Base-by-base conservation (phyloP, 176 grass and related monocot species). In the Zea luxurians region DNA sequence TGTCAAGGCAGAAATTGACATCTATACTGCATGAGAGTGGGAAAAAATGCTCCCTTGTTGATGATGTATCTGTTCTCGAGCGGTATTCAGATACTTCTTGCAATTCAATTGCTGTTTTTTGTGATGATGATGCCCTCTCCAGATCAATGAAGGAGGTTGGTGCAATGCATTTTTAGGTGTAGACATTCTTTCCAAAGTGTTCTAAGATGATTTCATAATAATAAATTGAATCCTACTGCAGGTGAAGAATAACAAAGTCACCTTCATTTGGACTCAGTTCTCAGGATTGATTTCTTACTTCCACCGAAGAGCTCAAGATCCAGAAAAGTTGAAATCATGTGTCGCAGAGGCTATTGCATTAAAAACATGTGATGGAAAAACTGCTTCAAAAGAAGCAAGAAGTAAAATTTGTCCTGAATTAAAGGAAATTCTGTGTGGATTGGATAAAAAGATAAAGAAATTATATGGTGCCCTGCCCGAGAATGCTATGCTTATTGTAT, bases 211-310 rank as follows among this genome's bases (percentile, higher is more conserved):
- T 80, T 75, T 57, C 64, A 59, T 59, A 21, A 58, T 58, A 8
- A 79, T 74, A 36, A 68, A 45, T 61, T 70, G 46, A 64, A 80
- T 84, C 61, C 48, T 49, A 62, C 78, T 90, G 44, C 80, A 98
- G 95, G 83, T 77, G 64, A 94, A 92, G 55, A 98, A 98, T 52
- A 81, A 90, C 46, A 92, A 94, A 80, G 73, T 94, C 18, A 80
- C 75, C 73, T 98, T 98, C 47, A 42, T 98, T 54, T 98, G 95
- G 95, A 87, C 89, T 49, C 91, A 87, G n/a, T 94, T 98, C 86
- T 90, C 85, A 2, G 83, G 83, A 73, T 69, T 98, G 64, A 89
- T 98, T 4, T 88, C 85, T 20, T 92, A 92, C 86, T 86, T 90
- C 42, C 55, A 59, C 60, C 60, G 27, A 83, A 84, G 85, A 69